Base-by-base conservation (phyloP, 169 alveolate genomes). In the Cryptosporidium andersoni region DNA sequence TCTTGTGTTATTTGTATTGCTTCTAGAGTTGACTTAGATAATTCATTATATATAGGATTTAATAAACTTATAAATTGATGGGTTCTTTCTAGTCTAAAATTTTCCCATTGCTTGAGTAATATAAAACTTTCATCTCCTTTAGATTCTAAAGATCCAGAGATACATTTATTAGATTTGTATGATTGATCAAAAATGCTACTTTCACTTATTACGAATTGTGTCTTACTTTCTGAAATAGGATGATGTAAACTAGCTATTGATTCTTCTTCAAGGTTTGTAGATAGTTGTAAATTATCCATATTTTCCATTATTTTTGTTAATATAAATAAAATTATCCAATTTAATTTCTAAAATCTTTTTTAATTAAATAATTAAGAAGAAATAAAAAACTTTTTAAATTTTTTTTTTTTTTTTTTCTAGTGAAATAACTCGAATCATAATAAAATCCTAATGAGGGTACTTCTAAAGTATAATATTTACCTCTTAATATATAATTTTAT, bases 1-100 rank as follows among this genome's bases (percentile, higher is more conserved):
- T 67, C 66, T 36, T 67, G 51, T 12, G 53, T 51, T 2, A 42
- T 51, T 52, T 67, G 64, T 52, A 67, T 53, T 12, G 65, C 82
- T 67, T 67, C 65, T 14, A 65, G 42, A 4, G 55, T 55, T 40
- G 82, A 67, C 51, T 67, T 40, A 9, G 66, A 39, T 11, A 67
- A 63, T 4, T 67, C 82, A 0, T 25, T 2, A 39, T 52, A 67
- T 39, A 67, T 51, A n/a, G 82, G 82, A 42, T 67, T 52, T 34
- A 67, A 51, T 4, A 39, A 42, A 53, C 34, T 40, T 25, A 67
- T 34, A 55, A 52, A 67, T 14, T 67, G 47, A 45, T 37, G 43
- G 14, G 51, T 52, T 51, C 51, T 67, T 53, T 67, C 82, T 34
- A 67, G n/a, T 14, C 82, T 51, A 37, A 51, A 40, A 52, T 51